phyloP scores from a whole-genome alignment of 306 rosid species.

The Astragalus glycyphyllos region DNA sequence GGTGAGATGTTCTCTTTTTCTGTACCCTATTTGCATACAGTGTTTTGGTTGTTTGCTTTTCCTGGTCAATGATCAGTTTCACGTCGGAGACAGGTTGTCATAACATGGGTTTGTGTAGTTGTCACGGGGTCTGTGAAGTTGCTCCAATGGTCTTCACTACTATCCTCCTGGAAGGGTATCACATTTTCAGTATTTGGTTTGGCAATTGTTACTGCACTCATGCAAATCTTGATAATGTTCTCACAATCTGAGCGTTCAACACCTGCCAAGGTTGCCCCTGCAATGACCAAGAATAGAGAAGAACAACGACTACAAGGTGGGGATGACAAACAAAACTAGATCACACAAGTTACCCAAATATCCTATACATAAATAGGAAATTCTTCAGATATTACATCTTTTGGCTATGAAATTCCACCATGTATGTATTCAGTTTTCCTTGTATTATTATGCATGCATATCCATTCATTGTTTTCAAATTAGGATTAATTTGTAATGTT shows the following conservation, averaged over 20 bases:
- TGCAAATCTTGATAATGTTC: slow-evolving; percentile 84
- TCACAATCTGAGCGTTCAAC: slow-evolving; percentile 88
- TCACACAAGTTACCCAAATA: slow-evolving; percentile 24
- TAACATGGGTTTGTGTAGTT: slow-evolving; percentile 71
- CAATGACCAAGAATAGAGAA: slow-evolving; percentile 48
- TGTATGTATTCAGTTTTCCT: slow-evolving; percentile 30
- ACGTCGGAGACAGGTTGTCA: slow-evolving; percentile 64
- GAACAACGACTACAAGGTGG: slow-evolving; percentile 45
- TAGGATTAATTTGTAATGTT: slow-evolving; percentile 45
- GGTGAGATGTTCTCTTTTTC: slow-evolving; percentile 64
- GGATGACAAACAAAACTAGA: slow-evolving; percentile 60
- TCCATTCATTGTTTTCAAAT: slow-evolving; percentile 47
- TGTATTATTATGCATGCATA: slow-evolving; percentile 42
- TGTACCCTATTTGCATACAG: background rate
- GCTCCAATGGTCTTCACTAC: slow-evolving; percentile 71
- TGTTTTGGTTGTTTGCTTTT: slow-evolving; percentile 10
- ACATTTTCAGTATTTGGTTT: slow-evolving; percentile 62
- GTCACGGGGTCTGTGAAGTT: slow-evolving; percentile 67
- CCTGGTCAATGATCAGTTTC: slow-evolving; percentile 10
- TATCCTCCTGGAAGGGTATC: slow-evolving; percentile 90
- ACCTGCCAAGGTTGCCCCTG: slow-evolving; percentile 70
- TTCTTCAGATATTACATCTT: background rate
- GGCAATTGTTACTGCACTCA: slow-evolving; percentile 68
- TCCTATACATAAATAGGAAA: slow-evolving; percentile 21
- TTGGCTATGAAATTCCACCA: slow-evolving; percentile 36